Percentiles rank a stretch among this genome's conserved stretches.
Conservation (phyloP, 2,329 filamentous ascomycete genomes). For the Apiospora hydei region DNA sequence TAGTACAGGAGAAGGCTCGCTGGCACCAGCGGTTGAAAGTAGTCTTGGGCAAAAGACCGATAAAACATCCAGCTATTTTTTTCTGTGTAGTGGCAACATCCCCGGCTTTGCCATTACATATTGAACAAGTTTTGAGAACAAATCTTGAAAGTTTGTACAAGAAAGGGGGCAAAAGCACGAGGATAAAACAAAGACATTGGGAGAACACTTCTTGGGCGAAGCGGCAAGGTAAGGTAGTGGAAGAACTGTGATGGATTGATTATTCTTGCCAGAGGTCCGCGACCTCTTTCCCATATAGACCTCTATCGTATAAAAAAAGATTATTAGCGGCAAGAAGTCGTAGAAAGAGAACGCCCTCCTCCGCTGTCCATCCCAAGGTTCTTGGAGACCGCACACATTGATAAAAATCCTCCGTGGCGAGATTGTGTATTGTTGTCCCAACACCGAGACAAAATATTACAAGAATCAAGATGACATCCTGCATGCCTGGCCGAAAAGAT, state of each 20-base stretch:
- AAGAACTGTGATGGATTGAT: conserved; percentile 35
- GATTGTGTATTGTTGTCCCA: conserved; percentile 38
- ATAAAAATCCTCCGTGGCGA: conserved; percentile 45
- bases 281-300: conserved; percentile 23
- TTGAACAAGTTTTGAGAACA: neutral
- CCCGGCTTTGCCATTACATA: conserved; percentile 5
- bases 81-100: conserved; percentile 19
- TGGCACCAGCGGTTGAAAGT: conserved; percentile 23
- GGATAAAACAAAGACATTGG: conserved; percentile 31
- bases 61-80: conserved; percentile 41
- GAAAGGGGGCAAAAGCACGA: conserved; percentile 29
- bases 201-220: conserved; percentile 35
- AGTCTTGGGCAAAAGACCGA: conserved; percentile 37
- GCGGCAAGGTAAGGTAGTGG: conserved; percentile 27
- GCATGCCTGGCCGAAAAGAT: conserved; percentile 34
- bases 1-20: conserved; percentile 31
- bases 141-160: conserved; percentile 36
- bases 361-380: conserved; percentile 31
- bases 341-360: conserved; percentile 29
- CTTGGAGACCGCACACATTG: conserved; percentile 44
- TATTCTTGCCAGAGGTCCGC: conserved; percentile 33
- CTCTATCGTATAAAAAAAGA: neutral
- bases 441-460: conserved; percentile 52
- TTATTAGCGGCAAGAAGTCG: conserved; percentile 19
- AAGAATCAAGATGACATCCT: conserved; percentile 47